Evolutionary conservation across 257 asterid species (phyloP).

Genomic region (Plantago major): DNA sequence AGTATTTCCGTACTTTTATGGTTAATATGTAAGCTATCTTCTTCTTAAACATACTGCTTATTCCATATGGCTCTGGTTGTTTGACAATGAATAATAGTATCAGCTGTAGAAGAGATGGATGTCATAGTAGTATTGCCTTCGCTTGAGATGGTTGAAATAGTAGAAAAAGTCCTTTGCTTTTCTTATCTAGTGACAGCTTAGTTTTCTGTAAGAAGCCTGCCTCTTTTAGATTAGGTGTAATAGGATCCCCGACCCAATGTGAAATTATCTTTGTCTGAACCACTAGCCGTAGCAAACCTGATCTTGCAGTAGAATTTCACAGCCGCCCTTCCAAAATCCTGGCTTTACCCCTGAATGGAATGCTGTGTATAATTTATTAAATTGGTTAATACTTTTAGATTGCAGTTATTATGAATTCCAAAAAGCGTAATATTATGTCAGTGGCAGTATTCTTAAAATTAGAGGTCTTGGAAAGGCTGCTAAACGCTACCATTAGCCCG

Average conservation of each 20-base stretch:
- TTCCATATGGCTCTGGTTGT: constrained; percentile 9
- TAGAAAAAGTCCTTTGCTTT: too few species aligned
- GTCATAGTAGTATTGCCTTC: background rate
- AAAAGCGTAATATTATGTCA: background rate
- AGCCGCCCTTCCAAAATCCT: too few species aligned
- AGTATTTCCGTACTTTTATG: constrained; percentile 13
- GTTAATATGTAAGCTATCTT: background rate
- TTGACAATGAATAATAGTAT: constrained; percentile 4
- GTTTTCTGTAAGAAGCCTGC: too few species aligned
- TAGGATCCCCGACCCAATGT: background rate
- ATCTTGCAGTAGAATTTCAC: too few species aligned
- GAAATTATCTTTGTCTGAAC: too few species aligned
- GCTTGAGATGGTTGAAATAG: too few species aligned
- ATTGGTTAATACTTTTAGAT: background rate
- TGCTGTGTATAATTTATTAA: too few species aligned
- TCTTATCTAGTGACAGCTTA: too few species aligned
- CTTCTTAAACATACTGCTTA: constrained; percentile 15
- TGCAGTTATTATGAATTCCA: background rate
- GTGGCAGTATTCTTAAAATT: background rate
- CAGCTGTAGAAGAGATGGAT: constrained; percentile 13
- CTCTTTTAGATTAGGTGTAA: background rate
- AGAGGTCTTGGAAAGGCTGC: constrained; percentile 10
- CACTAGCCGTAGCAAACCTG: too few species aligned
- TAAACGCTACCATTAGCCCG: constrained; percentile 1
- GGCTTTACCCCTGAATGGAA: too few species aligned